Evolutionary conservation across 2,329 filamentous ascomycete genomes (phyloP).

Genomic region (Colletotrichum incanum): DNA sequence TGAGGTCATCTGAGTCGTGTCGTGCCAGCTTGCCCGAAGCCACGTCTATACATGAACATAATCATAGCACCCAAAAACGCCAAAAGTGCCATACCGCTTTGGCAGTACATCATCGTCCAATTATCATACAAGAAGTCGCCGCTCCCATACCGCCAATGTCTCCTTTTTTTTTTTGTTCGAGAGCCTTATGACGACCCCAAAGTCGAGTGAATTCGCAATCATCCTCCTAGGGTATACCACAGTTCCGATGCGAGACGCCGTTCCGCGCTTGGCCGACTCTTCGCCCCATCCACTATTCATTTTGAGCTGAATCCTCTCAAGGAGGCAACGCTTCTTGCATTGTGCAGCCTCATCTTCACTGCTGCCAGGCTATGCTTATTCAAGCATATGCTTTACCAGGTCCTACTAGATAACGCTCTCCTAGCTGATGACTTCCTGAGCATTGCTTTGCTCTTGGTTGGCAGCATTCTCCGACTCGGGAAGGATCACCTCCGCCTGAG

Average conservation of each 20-base stretch:
- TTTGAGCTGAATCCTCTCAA: constrained; percentile 7
- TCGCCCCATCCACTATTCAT: background rate
- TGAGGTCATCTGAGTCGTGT: constrained; percentile 5
- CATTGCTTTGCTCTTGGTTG: constrained; percentile 57
- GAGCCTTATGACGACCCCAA: background rate
- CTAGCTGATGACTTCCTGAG: constrained; percentile 57
- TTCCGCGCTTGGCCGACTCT: constrained; percentile 1
- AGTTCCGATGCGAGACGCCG: constrained; percentile 15
- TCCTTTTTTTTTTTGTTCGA: constrained; percentile 18
- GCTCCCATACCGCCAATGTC: constrained; percentile 21
- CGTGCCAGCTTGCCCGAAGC: constrained; percentile 26
- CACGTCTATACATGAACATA: constrained; percentile 38
- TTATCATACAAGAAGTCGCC: constrained; percentile 43
- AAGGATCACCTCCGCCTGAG: constrained; percentile 80
- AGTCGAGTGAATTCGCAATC: constrained; percentile 1
- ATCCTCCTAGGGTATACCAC: constrained; percentile 14
- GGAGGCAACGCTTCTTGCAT: constrained; percentile 15
- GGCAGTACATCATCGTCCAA: constrained; percentile 41
- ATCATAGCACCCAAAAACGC: constrained; percentile 41
- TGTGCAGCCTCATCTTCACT: background rate
- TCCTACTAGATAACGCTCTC: background rate
- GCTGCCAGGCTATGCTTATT: background rate
- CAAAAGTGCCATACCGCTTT: constrained; percentile 37
- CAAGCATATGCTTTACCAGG: background rate
- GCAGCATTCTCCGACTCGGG: constrained; percentile 62